A percentile compares a stretch with the other conserved stretches of the same genome.
phyloP scores from a whole-genome alignment of 2,329 filamentous ascomycete species.

The Aspergillus sp. region DNA sequence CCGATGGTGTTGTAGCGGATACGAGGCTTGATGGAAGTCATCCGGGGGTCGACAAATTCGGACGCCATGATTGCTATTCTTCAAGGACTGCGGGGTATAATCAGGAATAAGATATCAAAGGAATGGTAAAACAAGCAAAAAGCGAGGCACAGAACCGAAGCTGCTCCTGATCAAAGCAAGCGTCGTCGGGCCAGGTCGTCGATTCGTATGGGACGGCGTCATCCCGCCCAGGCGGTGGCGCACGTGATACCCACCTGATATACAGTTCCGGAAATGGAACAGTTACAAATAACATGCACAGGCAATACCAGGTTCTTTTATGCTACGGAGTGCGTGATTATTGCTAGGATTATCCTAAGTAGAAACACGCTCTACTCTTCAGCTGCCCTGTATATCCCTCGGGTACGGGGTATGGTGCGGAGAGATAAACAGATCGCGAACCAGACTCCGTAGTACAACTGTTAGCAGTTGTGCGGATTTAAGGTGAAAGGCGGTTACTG shows the following conservation, averaged over 20 bases:
- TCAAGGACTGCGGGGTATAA: conserved; percentile 2
- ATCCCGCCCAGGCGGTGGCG: conserved; percentile 3
- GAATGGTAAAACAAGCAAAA: conserved; percentile 6
- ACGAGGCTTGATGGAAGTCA: conserved; percentile 56
- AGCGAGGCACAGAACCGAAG: conserved; percentile 2
- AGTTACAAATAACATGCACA: not conserved
- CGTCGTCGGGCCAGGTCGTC: conserved; percentile 4
- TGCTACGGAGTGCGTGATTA: too few species aligned
- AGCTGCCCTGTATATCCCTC: too few species aligned
- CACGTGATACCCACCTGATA: conserved; percentile 4
- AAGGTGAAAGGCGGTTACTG: too few species aligned
- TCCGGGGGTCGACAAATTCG: conserved; percentile 40
- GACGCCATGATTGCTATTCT: conserved; percentile 28
- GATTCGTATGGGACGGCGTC: not conserved
- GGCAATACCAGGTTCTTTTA: not conserved
- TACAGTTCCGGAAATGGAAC: not conserved
- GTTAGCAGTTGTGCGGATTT: too few species aligned
- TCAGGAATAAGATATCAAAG: conserved; percentile 11
- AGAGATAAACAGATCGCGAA: too few species aligned
- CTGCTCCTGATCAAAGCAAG: conserved; percentile 1
- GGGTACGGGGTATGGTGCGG: too few species aligned
- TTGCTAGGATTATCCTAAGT: too few species aligned
- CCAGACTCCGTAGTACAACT: too few species aligned
- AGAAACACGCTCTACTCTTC: too few species aligned
- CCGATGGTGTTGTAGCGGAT: conserved; percentile 97